phyloP scores from a whole-genome alignment of 163 green algal species.

The Scenedesmus sp. region DNA sequence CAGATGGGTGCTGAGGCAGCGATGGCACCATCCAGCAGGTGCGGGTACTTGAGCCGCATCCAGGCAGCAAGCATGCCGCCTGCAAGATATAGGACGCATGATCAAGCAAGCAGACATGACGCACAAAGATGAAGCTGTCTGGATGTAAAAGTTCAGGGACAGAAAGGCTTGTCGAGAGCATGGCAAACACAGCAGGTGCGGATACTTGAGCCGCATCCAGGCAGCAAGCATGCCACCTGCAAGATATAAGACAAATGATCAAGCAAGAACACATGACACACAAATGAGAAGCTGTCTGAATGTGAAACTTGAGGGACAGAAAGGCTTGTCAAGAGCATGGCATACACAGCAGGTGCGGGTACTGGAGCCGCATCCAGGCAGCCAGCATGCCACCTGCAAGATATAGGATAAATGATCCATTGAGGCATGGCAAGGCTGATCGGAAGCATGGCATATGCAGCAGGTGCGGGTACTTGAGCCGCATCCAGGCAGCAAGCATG shows the following conservation, averaged over 20 bases:
- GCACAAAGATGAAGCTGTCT: too few species aligned
- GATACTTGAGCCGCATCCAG: slow-evolving; percentile 89
- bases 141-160: too few species aligned
- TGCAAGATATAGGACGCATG: not conserved
- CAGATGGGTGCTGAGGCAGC: slow-evolving; percentile 90
- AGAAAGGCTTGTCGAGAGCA: too few species aligned
- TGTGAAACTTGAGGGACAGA: too few species aligned
- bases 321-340: too few species aligned
- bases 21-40: slow-evolving; percentile 79
- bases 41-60: slow-evolving; percentile 87
- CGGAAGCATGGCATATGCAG: slow-evolving; percentile 3
- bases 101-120: slow-evolving; percentile 38
- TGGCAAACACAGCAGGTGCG: slow-evolving; percentile 51
- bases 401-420: not conserved
- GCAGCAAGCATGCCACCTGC: slow-evolving; percentile 80
- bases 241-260: not conserved
- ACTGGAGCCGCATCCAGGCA: slow-evolving; percentile 62
- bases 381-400: slow-evolving; percentile 78
- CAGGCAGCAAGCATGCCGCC: slow-evolving; percentile 86
- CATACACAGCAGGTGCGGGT: slow-evolving; percentile 60
- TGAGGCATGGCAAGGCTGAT: too few species aligned
- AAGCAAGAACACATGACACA: not conserved
- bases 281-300: too few species aligned
- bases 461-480: slow-evolving; percentile 60
- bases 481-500: slow-evolving; percentile 81